A percentile compares a stretch with the other conserved stretches of the same genome.
Conservation (phyloP, 306 rosid species). For the Inga laurina region DNA sequence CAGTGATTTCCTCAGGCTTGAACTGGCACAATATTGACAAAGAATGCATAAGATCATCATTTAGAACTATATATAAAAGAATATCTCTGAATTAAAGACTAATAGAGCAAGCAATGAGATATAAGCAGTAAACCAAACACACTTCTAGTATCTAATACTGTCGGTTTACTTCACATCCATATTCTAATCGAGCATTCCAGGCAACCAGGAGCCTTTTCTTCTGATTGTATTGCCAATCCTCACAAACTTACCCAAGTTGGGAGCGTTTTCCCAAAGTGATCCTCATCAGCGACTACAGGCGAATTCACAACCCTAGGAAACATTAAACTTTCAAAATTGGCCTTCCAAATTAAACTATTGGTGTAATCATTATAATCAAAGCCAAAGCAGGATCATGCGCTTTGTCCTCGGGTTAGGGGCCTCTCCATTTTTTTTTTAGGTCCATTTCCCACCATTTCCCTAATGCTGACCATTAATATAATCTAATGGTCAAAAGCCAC, state of each 20-base stretch:
- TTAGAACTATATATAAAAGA: constrained; percentile 16
- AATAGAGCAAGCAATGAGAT: not conserved
- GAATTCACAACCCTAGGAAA: not conserved
- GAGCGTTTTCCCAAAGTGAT: constrained; percentile 18
- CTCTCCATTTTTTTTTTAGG: too few relatives aligned
- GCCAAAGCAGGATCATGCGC: not conserved
- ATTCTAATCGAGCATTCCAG: not conserved
- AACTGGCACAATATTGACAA: constrained; percentile 39
- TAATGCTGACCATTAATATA: too few relatives aligned
- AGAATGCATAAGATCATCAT: constrained; percentile 14
- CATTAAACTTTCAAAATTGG: not conserved
- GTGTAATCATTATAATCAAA: not conserved
- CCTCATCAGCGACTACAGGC: not conserved
- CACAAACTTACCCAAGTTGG: not conserved
- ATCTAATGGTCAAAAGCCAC: too few relatives aligned
- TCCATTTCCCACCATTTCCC: too few relatives aligned
- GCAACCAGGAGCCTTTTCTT: not conserved
- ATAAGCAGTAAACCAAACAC: constrained; percentile 3
- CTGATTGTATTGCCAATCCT: not conserved
- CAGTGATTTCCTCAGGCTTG: constrained; percentile 71
- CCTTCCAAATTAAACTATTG: not conserved
- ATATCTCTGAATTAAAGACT: constrained; percentile 1
- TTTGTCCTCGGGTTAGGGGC: too few relatives aligned
- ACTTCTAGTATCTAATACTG: not conserved
- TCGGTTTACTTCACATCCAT: not conserved